Base-by-base conservation (phyloP, 768 basidiomycete genomes). In the Lentinula sp. region DNA sequence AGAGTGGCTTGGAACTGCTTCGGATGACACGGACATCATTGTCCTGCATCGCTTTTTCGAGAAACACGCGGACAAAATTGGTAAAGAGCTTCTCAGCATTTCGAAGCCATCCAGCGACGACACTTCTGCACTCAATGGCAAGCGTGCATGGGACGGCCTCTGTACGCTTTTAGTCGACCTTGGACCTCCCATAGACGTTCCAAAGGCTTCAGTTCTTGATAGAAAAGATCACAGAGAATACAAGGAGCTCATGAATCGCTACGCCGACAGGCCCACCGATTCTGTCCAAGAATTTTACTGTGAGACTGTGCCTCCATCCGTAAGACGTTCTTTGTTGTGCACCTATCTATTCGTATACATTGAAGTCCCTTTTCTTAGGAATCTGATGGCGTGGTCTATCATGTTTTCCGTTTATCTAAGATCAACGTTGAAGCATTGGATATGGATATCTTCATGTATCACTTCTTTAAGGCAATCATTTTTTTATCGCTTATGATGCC, bases 21-120 rank as follows among this genome's bases (percentile, higher is more conserved):
- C 88, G 43, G 92, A 93, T 65, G 89, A 93, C 64, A 91, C 91
- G 0, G 91, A 94, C 67, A 82, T 86, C 43, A 85, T 93, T 40
- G 87, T 93, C 11, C 76, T 93, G 10, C 91, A 93, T 69, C 85
- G 92, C 9, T 93, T 91, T 75, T 86, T 93, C 67, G 84, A 89
- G 66, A 89, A 86, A 62, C 88, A 93, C 65, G 87, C 89, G 2
- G 91, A 93, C 70, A 91, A 91, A 69, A 88, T 94, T 57, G 92
- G 93, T 34, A 91, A 92, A 69, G 91, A 93, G 65, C 76, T 94
- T 4, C 80, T 94, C 13, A 91, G 90, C 67, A 78, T 86, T 10
- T 80, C 85, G 15, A 86, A 84, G 63, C 79, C 84, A 1, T 76
- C 83, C 7, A 67, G 74, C 3, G 86, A 88, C 21, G 85, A 75